Evolutionary conservation across 176 grass and related monocot genomes (phyloP), one percentile per base, ranked within the genome.

Genomic region (Triticum monococcum): DNA sequence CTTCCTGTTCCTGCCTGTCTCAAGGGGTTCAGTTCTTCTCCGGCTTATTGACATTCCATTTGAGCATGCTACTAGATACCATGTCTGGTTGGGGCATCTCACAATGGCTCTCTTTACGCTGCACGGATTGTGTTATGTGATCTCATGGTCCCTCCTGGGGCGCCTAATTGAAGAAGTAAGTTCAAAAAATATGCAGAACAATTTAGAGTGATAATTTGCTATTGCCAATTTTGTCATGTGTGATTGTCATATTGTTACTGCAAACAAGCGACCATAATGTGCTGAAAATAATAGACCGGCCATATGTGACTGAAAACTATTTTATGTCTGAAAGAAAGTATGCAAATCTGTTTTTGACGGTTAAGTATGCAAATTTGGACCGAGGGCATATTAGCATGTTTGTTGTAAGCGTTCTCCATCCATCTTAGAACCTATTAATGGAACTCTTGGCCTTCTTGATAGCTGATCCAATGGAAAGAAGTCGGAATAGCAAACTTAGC

Each of bases 11-110:
- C 88, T 98, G 33, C 97, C 97, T 41, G 87, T 98, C 22, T 82
- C 94, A 0, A 91, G 97, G 79, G 97, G 97, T 64, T 98, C 97
- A 23, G 91, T 96, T 92, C 93, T 98, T 88, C 92, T 98, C 65
- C 93, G 97, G 33, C 83, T 98, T 76, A 91, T 98, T 8, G 96
- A 98, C 48, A 96, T 96, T 85, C 96, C 96, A 68, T 98, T 98
- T 80, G 94, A 98, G 90, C 97, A 98, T 88, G 97, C 92, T 65
- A 98, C 97, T 22, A 92, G 92, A 92, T 98, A 98, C 86, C 97
- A 96, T 54, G 90, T 98, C 52, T 98, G 97, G 97, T 80, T 98
- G n/a, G 97, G 97, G 68, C 97, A 98, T 87, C 97, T 98, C 59
- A 98, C 97, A 18, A 98, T 98, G 97, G 62, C 86, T 86, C 77